Base-by-base conservation (phyloP, 1,284 basidiomycete species). In the Tausonia pullulans region DNA sequence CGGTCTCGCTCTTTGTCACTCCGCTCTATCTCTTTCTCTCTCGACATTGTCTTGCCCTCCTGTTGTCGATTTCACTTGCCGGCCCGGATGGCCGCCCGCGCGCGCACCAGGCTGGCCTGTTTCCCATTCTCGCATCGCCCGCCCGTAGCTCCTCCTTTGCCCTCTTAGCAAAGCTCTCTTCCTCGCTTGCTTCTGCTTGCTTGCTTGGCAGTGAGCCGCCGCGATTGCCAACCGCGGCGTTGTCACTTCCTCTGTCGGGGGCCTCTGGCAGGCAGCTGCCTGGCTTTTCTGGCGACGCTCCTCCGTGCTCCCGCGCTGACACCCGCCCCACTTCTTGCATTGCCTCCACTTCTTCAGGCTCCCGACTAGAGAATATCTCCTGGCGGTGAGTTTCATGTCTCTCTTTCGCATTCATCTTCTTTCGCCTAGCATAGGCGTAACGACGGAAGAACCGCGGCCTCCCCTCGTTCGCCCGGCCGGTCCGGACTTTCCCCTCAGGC, bases 361-460 rank as follows among this genome's bases (percentile, higher is more conserved):
- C 27, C 27, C 50, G 60, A 39, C 14, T 57, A 13, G 63, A 64
- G 16, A 64, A 64, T 43, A 64, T 64, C 41, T 59, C 56, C 5
- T 64, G 63, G 63, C 56, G 63, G 58, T 64, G 8, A 41, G 62
- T 59, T 2, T 11, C 40, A 14, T 48, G 39, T 4, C n/a, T 50
- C 40, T 5, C 14, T 43, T 44, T 13, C 5, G 27, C 16, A n/a
- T 48, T 60, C 46, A 4, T 50, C 14, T 27, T 27, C 1, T 27
- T 27, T 27, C 27, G 27, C 27, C 27, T 27, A 27, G 27, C 2
- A 27, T 27, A 27, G 27, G 27, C 27, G 27, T 27, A 27, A 27
- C 27, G 27, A 27, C 27, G 27, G 27, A 27, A 27, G 27, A 27
- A 27, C 27, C 27, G 27, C 27, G 27, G 27, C 27, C 27, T 27